Base-by-base conservation (phyloP, 2,329 filamentous ascomycete species). In the Stagonosporopsis chrysanthemi region DNA sequence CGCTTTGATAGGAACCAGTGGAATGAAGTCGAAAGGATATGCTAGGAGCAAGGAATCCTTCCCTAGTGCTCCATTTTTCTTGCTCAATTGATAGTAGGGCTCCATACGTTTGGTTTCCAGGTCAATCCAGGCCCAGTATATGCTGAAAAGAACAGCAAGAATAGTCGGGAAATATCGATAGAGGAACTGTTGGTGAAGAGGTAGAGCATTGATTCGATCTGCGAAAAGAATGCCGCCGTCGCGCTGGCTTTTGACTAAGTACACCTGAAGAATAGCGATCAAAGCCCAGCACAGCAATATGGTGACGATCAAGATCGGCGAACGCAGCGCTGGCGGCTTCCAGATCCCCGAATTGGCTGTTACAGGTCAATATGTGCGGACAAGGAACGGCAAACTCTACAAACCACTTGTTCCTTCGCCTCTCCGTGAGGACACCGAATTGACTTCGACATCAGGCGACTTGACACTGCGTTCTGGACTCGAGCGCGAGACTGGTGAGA, bases 51-150 rank as follows among this genome's bases (percentile, higher is more conserved):
- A 15, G 0, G 83, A 85, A 0, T 83, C 64, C 6, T 75, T 69
- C 0, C 77, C 83, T 0, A 62, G 62, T 0, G 82, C 82, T 0
- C 85, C 85, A 0, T 67, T 62, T 0, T 63, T 14, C 9, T 78
- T 81, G 0, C 84, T 86, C 0, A 88, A 52, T 22, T 87, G 83
- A 11, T 86, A 81, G 76, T 82, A 89, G 0, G 86, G 86, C 31
- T 89, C 85, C 41, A 88, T 74, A 0, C 86, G 64, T 56, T 86
- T 86, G 0, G 80, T 74, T 33, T 89, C 84, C 0, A 88, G 67
- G 47, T 88, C 86, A 0, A 87, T 78, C 84, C 85, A 86, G 2
- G 77, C 80, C 84, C 85, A 88, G 0, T 82, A 42, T 1, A 87
- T 76, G 36, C 84, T 83, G 59, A 85, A 88, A 0, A 83, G 6